A percentile compares a stretch with the other conserved stretches of the same genome.
phyloP scores from a whole-genome alignment of 148 eudicot species.

The Rhododendron mucronatum region DNA sequence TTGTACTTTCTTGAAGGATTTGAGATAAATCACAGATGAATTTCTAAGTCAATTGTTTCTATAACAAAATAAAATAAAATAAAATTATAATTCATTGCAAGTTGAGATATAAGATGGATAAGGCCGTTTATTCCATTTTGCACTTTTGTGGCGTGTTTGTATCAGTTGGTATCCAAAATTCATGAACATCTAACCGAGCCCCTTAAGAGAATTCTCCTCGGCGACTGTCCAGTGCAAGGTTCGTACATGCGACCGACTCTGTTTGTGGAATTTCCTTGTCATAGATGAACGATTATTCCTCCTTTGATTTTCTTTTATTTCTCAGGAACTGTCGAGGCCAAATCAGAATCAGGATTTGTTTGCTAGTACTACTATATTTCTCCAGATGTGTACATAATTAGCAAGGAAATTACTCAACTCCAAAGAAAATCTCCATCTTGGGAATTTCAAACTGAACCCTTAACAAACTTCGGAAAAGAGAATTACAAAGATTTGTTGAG shows the following conservation, averaged over 20 bases:
- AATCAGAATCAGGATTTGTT: background rate
- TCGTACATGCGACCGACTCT: background rate
- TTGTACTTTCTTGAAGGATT: background rate
- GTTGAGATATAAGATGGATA: background rate
- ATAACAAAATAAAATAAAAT: too few relatives aligned
- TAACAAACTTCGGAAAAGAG: background rate
- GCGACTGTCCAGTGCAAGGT: background rate
- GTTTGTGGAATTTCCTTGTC: background rate
- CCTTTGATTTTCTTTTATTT: background rate
- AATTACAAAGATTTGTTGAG: background rate
- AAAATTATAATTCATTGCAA: background rate
- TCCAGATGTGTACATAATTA: background rate
- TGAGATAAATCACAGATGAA: background rate
- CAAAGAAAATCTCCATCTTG: background rate
- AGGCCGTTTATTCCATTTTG: background rate
- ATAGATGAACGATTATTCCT: background rate
- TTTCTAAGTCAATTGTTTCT: background rate
- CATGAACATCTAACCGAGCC: background rate
- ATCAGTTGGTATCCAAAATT: background rate
- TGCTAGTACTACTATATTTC: background rate
- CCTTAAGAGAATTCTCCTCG: background rate
- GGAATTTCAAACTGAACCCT: background rate
- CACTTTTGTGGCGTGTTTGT: background rate
- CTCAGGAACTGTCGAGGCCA: background rate
- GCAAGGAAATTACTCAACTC: background rate